A percentile compares a stretch with the other conserved stretches of the same genome.
Evolutionary conservation across 2,329 filamentous ascomycete species (phyloP).

Genomic region (Claviceps sorghi): DNA sequence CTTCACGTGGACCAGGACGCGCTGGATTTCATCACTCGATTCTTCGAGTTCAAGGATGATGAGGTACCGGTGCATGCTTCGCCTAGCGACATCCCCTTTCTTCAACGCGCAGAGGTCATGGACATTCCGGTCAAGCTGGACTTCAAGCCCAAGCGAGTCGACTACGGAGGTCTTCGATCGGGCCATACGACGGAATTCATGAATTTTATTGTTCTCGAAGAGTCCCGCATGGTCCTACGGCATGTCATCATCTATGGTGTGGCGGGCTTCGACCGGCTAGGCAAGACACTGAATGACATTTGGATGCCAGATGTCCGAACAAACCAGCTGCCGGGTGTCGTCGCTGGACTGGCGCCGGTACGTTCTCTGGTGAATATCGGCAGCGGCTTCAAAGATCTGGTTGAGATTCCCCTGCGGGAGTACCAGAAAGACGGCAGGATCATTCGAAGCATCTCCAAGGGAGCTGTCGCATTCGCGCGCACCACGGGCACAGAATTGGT

Average conservation of each 20-base stretch:
- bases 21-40: slow-evolving; percentile 88
- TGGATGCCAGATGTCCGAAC: slow-evolving; percentile 89
- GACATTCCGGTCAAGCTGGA: slow-evolving; percentile 71
- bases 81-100: slow-evolving; percentile 63
- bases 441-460: slow-evolving; percentile 82
- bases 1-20: slow-evolving; percentile 96
- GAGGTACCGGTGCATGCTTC: slow-evolving; percentile 37
- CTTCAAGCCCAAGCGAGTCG: slow-evolving; percentile 96
- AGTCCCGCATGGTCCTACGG: slow-evolving; percentile 69
- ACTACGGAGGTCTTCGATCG: slow-evolving; percentile 83
- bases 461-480: slow-evolving; percentile 75
- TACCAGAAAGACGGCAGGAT: slow-evolving; percentile 90
- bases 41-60: slow-evolving; percentile 95
- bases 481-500: slow-evolving; percentile 92
- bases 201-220: slow-evolving; percentile 92
- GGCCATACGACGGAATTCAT: slow-evolving; percentile 95
- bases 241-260: slow-evolving; percentile 90
- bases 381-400: slow-evolving; percentile 68
- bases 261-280: slow-evolving; percentile 76
- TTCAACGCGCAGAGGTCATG: slow-evolving; percentile 80
- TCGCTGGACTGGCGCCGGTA: slow-evolving; percentile 82
- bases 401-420: slow-evolving; percentile 80
- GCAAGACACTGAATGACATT: slow-evolving; percentile 81
- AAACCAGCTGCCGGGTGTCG: slow-evolving; percentile 76
- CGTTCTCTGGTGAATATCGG: slow-evolving; percentile 83